Evolutionary conservation across 495 filamentous ascomycete genomes (phyloP).

Genomic region (Xeromyces bisporus): DNA sequence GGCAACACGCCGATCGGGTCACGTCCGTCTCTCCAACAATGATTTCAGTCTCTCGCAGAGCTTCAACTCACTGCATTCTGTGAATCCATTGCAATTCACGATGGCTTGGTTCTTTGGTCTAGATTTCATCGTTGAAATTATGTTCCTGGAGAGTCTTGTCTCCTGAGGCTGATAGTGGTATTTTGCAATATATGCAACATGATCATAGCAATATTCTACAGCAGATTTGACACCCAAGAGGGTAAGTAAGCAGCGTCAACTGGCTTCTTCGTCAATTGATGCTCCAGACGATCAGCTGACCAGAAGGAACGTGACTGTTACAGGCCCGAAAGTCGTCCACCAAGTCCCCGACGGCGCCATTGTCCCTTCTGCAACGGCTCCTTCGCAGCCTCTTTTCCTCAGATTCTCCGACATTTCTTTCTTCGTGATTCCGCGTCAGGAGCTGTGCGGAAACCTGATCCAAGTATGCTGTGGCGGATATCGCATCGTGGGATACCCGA

Average conservation of each 20-base stretch:
- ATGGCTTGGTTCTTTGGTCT: no score
- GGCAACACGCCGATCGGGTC: no score
- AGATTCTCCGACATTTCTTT: constrained; percentile 68
- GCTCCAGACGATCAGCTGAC: no score
- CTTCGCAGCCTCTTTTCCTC: constrained; percentile 47
- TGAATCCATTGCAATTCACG: no score
- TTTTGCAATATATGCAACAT: constrained; percentile 9
- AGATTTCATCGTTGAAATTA: no score
- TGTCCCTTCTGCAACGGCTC: constrained; percentile 35
- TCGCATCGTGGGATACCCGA: constrained; percentile 73
- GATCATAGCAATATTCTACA: constrained; percentile 95
- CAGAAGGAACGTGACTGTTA: not conserved
- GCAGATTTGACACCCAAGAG: constrained; percentile 78
- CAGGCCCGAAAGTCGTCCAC: constrained; percentile 57
- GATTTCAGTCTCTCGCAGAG: no score
- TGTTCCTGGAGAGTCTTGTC: no score
- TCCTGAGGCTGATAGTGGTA: not conserved
- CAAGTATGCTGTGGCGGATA: constrained; percentile 62
- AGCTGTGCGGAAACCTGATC: constrained; percentile 70
- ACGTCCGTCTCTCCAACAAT: no score
- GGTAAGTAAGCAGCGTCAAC: constrained; percentile 46
- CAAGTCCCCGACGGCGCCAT: constrained; percentile 52
- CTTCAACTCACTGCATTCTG: no score
- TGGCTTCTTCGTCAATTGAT: no score
- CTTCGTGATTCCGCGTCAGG: constrained; percentile 83